Conservation (phyloP, 306 rosid genomes). For the Sesbania bispinosa region DNA sequence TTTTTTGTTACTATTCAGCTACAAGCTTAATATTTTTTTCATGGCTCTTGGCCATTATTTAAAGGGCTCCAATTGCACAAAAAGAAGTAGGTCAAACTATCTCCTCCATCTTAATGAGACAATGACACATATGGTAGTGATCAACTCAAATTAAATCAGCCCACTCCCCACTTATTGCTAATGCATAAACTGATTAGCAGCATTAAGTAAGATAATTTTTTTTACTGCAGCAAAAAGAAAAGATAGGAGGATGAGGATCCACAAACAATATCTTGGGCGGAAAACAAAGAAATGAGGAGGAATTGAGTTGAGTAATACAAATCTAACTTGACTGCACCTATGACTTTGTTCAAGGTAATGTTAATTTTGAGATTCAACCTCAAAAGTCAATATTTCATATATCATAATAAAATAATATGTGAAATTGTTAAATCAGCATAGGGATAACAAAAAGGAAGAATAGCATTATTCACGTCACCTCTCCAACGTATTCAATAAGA, state of each 20-base stretch:
- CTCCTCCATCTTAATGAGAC: conserved; percentile 6
- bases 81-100: conserved; percentile 4
- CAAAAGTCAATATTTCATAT: conserved; percentile 1
- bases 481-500: conserved; percentile 98
- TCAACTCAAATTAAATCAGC: conserved; percentile 21
- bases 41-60: neutral
- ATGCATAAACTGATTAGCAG: neutral
- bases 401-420: conserved; percentile 10
- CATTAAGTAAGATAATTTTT: neutral
- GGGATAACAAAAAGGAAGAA: conserved; percentile 8
- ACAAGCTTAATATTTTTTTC: neutral
- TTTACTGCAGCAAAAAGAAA: neutral
- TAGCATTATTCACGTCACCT: conserved; percentile 51
- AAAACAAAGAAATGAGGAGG: neutral
- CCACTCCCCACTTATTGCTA: neutral
- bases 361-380: neutral
- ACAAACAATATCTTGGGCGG: neutral
- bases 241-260: neutral
- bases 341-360: conserved; percentile 3
- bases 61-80: neutral
- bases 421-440: neutral
- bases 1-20: neutral
- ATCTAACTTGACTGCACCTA: conserved; percentile 19
- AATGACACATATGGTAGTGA: neutral
- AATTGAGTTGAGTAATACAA: neutral